Conservation (phyloP, 2,329 filamentous ascomycete genomes). For the Paraphaeosphaeria minitans region DNA sequence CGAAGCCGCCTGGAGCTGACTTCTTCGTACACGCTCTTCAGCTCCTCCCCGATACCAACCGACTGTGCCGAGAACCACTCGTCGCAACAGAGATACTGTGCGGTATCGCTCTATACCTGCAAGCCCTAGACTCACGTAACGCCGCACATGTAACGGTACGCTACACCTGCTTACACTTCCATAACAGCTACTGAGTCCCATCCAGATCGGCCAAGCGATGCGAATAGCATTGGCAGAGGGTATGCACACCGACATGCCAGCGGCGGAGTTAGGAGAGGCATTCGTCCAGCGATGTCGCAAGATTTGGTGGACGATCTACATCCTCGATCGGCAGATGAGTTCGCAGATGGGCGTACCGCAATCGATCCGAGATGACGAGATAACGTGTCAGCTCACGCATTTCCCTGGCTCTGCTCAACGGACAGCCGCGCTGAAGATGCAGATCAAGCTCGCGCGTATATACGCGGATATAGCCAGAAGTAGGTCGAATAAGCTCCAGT, state of each 20-base stretch:
- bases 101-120: constrained; percentile 59
- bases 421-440: constrained; percentile 50
- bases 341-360: constrained; percentile 60
- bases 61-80: constrained; percentile 52
- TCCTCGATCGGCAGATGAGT: constrained; percentile 60
- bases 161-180: background rate
- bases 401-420: constrained; percentile 50
- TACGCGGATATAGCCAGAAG: constrained; percentile 53
- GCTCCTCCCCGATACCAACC: constrained; percentile 56
- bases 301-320: constrained; percentile 61
- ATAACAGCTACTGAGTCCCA: background rate
- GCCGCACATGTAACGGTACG: constrained; percentile 55
- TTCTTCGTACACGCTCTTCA: constrained; percentile 66
- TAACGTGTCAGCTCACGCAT: constrained; percentile 54
- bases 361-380: constrained; percentile 57
- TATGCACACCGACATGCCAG: constrained; percentile 60
- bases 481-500: constrained; percentile 32
- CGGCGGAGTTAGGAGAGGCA: constrained; percentile 47
- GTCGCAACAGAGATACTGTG: constrained; percentile 57
- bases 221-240: constrained; percentile 57
- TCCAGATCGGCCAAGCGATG: constrained; percentile 58
- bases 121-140: constrained; percentile 56
- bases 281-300: constrained; percentile 55
- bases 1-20: constrained; percentile 59
- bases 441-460: constrained; percentile 54